phyloP scores from a whole-genome alignment of 768 basidiomycete genomes.

The Lactarius sp. region DNA sequence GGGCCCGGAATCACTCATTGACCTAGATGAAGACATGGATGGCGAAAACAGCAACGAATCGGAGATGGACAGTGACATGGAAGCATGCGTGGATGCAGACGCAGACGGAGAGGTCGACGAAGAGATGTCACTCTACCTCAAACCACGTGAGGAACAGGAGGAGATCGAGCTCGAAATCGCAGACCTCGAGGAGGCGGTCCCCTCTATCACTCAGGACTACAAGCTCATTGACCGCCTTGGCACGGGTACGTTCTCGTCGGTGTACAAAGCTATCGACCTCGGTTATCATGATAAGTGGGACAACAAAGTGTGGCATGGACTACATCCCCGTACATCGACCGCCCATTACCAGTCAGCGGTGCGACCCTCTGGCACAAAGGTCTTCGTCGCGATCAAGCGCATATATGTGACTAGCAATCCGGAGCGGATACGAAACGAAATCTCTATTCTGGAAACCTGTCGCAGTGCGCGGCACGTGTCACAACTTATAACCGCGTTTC shows the following conservation, averaged over 20 bases:
- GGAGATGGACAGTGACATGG: conserved; percentile 30
- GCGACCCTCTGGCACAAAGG: conserved; percentile 42
- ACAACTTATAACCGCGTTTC: conserved; percentile 92
- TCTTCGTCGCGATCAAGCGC: conserved; percentile 90
- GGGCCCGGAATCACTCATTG: conserved; percentile 33
- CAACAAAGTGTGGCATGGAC: conserved; percentile 67
- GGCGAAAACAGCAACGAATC: conserved; percentile 30
- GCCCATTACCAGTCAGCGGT: conserved; percentile 56
- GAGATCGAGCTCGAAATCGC: conserved; percentile 76
- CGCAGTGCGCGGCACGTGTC: conserved; percentile 84
- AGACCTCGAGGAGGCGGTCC: conserved; percentile 62
- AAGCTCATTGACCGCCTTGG: conserved; percentile 85
- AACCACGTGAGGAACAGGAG: conserved; percentile 59
- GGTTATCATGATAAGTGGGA: conserved; percentile 71
- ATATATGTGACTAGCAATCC: conserved; percentile 97
- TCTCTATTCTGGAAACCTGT: conserved; percentile 81
- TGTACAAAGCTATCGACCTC: conserved; percentile 94
- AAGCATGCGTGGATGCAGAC: conserved; percentile 30
- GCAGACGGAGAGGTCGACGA: conserved; percentile 49
- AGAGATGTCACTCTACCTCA: conserved; percentile 52
- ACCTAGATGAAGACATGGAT: conserved; percentile 48
- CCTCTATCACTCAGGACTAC: conserved; percentile 63
- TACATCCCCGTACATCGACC: conserved; percentile 56
- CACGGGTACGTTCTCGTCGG: conserved; percentile 97
- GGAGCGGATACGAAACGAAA: conserved; percentile 87